phyloP scores from a whole-genome alignment of 768 basidiomycete genomes.

The Agrocybe pediades region DNA sequence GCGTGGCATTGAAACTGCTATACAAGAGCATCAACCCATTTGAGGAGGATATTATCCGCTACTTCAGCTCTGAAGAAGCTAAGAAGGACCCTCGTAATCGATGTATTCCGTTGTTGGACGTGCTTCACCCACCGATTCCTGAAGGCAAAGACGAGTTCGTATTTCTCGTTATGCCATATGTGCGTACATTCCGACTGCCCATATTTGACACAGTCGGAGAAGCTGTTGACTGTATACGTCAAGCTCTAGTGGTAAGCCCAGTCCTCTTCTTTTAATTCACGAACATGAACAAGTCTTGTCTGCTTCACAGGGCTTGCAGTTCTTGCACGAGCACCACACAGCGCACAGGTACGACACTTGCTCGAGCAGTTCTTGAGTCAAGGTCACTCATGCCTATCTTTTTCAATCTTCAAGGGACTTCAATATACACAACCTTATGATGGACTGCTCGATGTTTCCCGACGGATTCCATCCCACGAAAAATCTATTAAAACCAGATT shows the following conservation, averaged over 20 bases:
- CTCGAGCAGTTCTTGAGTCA: neutral
- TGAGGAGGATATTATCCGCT: conserved; percentile 6
- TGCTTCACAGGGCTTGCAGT: conserved; percentile 12
- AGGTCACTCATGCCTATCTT: no score
- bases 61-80: neutral
- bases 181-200: conserved; percentile 28
- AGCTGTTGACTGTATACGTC: conserved; percentile 18
- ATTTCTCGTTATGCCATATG: conserved; percentile 33
- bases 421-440: conserved; percentile 29
- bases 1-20: conserved; percentile 16
- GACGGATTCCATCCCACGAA: conserved; percentile 19
- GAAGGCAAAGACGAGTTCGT: conserved; percentile 12
- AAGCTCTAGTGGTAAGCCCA: conserved; percentile 13
- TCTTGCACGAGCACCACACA: conserved; percentile 14
- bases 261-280: neutral
- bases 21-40: neutral
- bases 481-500: conserved; percentile 17
- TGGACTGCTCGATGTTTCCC: conserved; percentile 18
- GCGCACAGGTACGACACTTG: conserved; percentile 16
- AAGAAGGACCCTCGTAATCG: conserved; percentile 10
- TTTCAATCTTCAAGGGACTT: neutral
- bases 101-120: conserved; percentile 8
- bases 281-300: neutral
- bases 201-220: conserved; percentile 21
- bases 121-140: conserved; percentile 11